These are phyloP conservation scores for Nemania bipapillata DNA, from an alignment of 2,329 filamentous ascomycete genomes.

Conservation along the genomic window DNA sequence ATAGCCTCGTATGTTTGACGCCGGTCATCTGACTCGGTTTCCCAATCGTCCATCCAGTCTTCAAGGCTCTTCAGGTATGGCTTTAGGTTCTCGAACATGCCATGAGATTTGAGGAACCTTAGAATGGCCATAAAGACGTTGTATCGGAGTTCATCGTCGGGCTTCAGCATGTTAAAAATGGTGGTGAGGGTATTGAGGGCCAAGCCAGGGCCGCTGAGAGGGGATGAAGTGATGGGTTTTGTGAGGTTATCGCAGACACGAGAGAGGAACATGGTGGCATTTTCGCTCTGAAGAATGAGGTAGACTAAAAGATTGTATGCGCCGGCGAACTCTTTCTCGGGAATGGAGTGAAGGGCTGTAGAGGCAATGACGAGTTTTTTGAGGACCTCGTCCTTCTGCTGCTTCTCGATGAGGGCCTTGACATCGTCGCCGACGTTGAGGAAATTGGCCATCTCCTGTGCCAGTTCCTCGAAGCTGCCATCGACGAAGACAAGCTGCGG, in stretches of 20 bases:
- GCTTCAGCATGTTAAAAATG: constrained; percentile 91
- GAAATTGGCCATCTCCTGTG: constrained; percentile 93
- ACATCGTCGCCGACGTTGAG: constrained; percentile 84
- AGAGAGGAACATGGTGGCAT: constrained; percentile 85
- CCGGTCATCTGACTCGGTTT: constrained; percentile 81
- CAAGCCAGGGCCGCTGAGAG: constrained; percentile 83
- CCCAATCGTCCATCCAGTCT: constrained; percentile 84
- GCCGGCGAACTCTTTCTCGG: constrained; percentile 95
- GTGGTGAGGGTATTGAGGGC: constrained; percentile 92
- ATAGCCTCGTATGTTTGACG: constrained; percentile 87
- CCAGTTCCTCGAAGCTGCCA: constrained; percentile 91
- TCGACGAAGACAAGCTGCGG: constrained; percentile 80
- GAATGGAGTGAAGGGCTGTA: constrained; percentile 79
- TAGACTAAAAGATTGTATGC: constrained; percentile 97
- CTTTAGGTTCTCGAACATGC: constrained; percentile 84
- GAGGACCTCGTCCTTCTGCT: constrained; percentile 85
- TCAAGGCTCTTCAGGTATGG: constrained; percentile 85
- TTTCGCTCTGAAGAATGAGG: constrained; percentile 86
- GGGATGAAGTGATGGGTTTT: constrained; percentile 85
- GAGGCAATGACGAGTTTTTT: constrained; percentile 89
- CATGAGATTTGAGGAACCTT: constrained; percentile 78
- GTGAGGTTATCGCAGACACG: constrained; percentile 89
- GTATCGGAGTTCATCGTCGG: constrained; percentile 81
- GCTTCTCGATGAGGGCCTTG: constrained; percentile 75
- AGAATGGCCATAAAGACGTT: constrained; percentile 91